These are phyloP conservation scores for Paramecium tetraurelia DNA, from an alignment of 73 alveolate genomes.

Conservation along the genomic window DNA sequence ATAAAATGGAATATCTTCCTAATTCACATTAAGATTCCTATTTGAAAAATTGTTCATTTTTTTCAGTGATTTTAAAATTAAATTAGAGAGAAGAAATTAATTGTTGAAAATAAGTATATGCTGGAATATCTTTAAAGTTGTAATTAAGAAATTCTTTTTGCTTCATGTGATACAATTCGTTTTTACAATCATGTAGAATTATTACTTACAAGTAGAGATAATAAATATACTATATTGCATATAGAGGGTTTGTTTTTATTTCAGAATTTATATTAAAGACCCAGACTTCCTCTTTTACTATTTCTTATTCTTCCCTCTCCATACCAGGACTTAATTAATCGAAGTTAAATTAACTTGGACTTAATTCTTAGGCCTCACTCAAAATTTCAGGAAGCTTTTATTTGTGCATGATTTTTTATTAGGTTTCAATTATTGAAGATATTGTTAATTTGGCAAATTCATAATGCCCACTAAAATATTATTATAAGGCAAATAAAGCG, in stretches of 20 bases:
- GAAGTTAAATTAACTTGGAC: neutral
- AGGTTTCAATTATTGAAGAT: neutral
- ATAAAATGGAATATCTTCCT: neutral
- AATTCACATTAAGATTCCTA: neutral
- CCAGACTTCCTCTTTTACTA: neutral
- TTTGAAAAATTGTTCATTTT: neutral
- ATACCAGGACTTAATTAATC: neutral
- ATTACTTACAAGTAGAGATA: neutral
- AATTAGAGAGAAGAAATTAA: neutral
- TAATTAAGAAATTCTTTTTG: neutral
- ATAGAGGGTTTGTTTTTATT: neutral
- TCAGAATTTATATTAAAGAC: neutral
- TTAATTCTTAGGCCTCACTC: neutral
- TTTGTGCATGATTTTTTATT: neutral
- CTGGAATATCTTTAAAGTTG: neutral
- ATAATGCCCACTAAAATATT: neutral
- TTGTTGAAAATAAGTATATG: neutral
- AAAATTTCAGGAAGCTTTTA: neutral
- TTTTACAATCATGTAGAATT: neutral
- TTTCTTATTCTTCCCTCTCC: neutral
- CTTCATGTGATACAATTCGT: neutral
- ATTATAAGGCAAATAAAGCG: neutral
- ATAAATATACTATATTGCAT: neutral
- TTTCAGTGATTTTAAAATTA: neutral
- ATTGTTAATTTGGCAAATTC: neutral